Evolutionary conservation across 1,139 yeast genomes (phyloP).

Genomic region (Nakaseomyces delphensis): DNA sequence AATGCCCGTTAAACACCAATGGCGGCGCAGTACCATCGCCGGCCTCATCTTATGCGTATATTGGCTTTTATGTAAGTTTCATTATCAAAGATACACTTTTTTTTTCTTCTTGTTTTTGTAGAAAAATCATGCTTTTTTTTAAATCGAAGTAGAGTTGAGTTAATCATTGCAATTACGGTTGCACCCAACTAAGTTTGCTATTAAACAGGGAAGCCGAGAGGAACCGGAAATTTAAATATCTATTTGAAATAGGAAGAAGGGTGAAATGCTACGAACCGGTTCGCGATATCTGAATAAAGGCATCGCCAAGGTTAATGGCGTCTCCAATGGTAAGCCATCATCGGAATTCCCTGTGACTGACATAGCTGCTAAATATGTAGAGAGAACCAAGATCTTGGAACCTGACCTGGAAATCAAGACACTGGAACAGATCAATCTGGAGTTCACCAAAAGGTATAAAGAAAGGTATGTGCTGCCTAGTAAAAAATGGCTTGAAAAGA

Average conservation of each 20-base stretch:
- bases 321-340: not conserved
- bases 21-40: slow-evolving; percentile 11
- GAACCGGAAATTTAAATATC: too few species aligned
- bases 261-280: not conserved
- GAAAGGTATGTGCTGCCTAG: slow-evolving; percentile 24
- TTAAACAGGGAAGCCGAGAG: too few species aligned
- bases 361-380: slow-evolving; percentile 10
- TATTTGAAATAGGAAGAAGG: too few species aligned
- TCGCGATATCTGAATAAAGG: not conserved
- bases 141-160: too few species aligned
- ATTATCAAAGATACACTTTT: too few species aligned
- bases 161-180: too few species aligned
- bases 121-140: too few species aligned
- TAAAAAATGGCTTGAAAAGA: slow-evolving; percentile 16
- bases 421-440: slow-evolving; percentile 16
- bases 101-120: not conserved
- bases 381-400: slow-evolving; percentile 23
- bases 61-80: too few species aligned
- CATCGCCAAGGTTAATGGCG: not conserved
- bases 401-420: slow-evolving; percentile 24
- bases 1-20: slow-evolving; percentile 42
- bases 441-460: slow-evolving; percentile 16
- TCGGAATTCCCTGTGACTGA: too few species aligned
- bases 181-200: too few species aligned
- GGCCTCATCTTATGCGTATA: too few species aligned